phyloP scores from a whole-genome alignment of 768 basidiomycete species.

The Serendipita vermifera region DNA sequence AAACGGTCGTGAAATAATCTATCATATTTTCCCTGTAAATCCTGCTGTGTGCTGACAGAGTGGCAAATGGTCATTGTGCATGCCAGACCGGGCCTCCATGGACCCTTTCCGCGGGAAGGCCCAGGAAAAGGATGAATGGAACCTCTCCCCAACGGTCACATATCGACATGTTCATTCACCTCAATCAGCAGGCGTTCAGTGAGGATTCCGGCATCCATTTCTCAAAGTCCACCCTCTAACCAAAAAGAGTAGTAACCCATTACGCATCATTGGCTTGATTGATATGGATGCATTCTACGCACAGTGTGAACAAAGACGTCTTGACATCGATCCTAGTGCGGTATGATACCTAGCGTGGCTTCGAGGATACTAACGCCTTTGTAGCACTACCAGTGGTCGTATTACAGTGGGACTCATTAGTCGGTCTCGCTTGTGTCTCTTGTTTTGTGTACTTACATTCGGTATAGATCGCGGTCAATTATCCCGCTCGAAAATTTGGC shows the following conservation, averaged over 20 bases:
- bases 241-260: not conserved
- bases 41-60: too few relatives aligned
- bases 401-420: constrained; percentile 68
- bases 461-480: constrained; percentile 75
- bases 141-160: constrained; percentile 55
- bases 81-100: too few relatives aligned
- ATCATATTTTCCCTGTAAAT: too few relatives aligned
- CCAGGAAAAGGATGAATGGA: constrained; percentile 18
- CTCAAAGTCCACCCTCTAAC: constrained; percentile 34
- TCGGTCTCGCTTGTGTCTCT: not conserved
- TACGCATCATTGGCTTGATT: constrained; percentile 53
- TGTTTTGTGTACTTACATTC: not conserved
- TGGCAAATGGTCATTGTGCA: too few relatives aligned
- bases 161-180: constrained; percentile 65
- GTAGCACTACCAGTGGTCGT: constrained; percentile 57
- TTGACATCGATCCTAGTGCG: constrained; percentile 40
- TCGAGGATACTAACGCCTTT: too few relatives aligned
- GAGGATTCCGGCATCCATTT: constrained; percentile 39
- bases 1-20: too few relatives aligned
- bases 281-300: constrained; percentile 65
- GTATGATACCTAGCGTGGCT: constrained; percentile 21
- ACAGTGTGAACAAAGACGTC: constrained; percentile 74
- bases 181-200: constrained; percentile 53
- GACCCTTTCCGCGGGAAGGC: not conserved
- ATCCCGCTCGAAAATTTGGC: constrained; percentile 83